Evolutionary conservation across 345 rosid species (phyloP).

Genomic region (Salix arbutifolia): DNA sequence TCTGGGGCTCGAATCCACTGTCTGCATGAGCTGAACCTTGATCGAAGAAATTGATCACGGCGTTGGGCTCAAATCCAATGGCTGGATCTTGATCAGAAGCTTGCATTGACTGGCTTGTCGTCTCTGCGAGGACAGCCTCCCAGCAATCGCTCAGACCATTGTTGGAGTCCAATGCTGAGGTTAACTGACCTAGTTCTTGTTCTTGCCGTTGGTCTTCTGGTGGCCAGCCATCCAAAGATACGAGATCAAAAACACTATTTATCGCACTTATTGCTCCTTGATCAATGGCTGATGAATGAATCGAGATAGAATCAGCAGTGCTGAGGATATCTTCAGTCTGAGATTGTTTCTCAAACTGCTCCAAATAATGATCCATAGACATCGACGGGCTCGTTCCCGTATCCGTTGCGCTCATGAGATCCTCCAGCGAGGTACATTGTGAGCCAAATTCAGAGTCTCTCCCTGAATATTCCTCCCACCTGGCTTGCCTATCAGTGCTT

Average conservation of each 20-base stretch:
- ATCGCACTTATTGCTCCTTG: conserved; percentile 12
- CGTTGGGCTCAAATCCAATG: not conserved
- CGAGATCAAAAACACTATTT: conserved; percentile 23
- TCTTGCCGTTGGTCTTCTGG: conserved; percentile 2
- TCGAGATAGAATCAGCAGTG: conserved; percentile 25
- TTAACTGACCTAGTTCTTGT: conserved; percentile 7
- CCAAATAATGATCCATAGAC: conserved; percentile 24
- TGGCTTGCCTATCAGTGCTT: conserved; percentile 22
- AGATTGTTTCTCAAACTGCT: conserved; percentile 28
- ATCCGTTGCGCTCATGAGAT: conserved; percentile 43
- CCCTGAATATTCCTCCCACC: conserved; percentile 21
- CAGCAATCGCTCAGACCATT: conserved; percentile 35
- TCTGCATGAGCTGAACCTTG: not conserved
- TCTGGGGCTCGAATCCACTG: not conserved
- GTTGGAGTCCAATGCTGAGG: conserved; percentile 5
- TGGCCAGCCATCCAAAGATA: conserved; percentile 42
- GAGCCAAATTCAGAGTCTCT: conserved; percentile 37
- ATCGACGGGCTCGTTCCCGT: conserved; percentile 18
- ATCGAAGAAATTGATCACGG: not conserved
- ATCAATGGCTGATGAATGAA: conserved; percentile 24
- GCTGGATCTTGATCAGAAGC: conserved; percentile 11
- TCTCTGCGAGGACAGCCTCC: conserved; percentile 53
- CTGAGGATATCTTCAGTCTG: conserved; percentile 17
- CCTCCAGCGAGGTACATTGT: conserved; percentile 49
- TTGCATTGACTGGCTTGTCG: conserved; percentile 23